Evolutionary conservation across 805 yeast species (phyloP).

Genomic region (Wickerhamomyces alni): DNA sequence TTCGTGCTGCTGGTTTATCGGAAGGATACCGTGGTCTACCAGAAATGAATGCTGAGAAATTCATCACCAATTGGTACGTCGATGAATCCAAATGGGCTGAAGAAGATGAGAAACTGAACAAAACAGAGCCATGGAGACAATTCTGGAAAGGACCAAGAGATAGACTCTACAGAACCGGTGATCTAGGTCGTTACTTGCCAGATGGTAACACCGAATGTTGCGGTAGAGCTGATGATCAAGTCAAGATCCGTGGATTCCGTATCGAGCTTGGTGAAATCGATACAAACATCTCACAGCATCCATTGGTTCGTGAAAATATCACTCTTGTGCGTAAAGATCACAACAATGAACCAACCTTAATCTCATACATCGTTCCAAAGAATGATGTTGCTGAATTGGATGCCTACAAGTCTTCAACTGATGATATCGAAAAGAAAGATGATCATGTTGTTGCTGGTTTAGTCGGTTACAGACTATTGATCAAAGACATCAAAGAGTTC

Average conservation of each 20-base stretch:
- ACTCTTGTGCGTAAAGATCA: constrained; percentile 89
- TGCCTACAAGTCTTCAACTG: constrained; percentile 36
- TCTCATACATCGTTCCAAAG: constrained; percentile 89
- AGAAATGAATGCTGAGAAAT: constrained; percentile 81
- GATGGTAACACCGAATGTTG: constrained; percentile 98
- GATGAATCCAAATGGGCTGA: constrained; percentile 57
- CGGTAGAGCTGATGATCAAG: constrained; percentile 99
- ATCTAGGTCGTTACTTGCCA: constrained; percentile 91
- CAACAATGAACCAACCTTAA: constrained; percentile 86
- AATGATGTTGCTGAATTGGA: constrained; percentile 42
- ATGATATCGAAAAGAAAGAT: constrained; percentile 34
- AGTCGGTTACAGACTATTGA: constrained; percentile 66
- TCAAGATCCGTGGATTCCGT: constrained; percentile 96
- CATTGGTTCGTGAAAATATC: constrained; percentile 84
- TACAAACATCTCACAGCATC: constrained; percentile 93
- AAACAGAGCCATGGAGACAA: constrained; percentile 58
- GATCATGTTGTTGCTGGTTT: constrained; percentile 77
- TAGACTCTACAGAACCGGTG: constrained; percentile 94
- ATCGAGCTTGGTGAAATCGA: constrained; percentile 98
- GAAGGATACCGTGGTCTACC: constrained; percentile 94
- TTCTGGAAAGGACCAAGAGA: constrained; percentile 94
- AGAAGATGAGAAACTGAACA: constrained; percentile 40
- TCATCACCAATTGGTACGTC: constrained; percentile 87
- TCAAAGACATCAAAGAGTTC: constrained; percentile 75
- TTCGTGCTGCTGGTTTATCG: constrained; percentile 96